Evolutionary conservation across 2,329 filamentous ascomycete genomes (phyloP).

Genomic region (Aspergillus calidoustus): DNA sequence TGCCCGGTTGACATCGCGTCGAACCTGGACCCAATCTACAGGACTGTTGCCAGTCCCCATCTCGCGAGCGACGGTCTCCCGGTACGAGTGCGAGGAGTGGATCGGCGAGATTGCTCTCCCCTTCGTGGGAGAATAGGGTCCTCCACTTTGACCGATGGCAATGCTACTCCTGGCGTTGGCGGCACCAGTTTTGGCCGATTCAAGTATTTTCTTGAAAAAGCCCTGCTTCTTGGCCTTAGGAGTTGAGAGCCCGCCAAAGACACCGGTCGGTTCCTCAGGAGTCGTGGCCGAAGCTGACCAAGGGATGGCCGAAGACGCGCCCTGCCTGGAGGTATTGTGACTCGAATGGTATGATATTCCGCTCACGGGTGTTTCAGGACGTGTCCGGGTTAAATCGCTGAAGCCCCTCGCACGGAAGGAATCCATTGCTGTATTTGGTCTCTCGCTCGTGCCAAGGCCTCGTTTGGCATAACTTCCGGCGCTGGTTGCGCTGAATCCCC

Average conservation of each 20-base stretch:
- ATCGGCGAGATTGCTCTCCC: constrained; percentile 51
- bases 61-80: constrained; percentile 67
- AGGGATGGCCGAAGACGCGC: constrained; percentile 67
- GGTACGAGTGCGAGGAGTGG: constrained; percentile 34
- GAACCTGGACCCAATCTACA: constrained; percentile 95
- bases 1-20: constrained; percentile 91
- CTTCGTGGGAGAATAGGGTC: constrained; percentile 54
- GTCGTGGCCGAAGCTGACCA: constrained; percentile 51
- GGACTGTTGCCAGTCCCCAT: constrained; percentile 65
- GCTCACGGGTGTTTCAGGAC: constrained; percentile 64
- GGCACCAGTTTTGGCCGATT: constrained; percentile 90
- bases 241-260: constrained; percentile 75
- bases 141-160: constrained; percentile 62
- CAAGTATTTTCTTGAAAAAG: constrained; percentile 94
- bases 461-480: constrained; percentile 89
- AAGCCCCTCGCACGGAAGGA: constrained; percentile 44
- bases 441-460: constrained; percentile 52
- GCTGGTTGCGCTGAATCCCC: constrained; percentile 91
- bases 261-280: constrained; percentile 66
- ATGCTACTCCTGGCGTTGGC: constrained; percentile 88
- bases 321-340: constrained; percentile 66
- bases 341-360: constrained; percentile 91
- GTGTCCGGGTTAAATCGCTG: constrained; percentile 41
- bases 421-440: constrained; percentile 51
- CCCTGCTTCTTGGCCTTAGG: constrained; percentile 83